Percentiles rank a stretch among this genome's conserved stretches.
phyloP scores from a whole-genome alignment of 805 yeast genomes.

The Candida fluviatilis region DNA sequence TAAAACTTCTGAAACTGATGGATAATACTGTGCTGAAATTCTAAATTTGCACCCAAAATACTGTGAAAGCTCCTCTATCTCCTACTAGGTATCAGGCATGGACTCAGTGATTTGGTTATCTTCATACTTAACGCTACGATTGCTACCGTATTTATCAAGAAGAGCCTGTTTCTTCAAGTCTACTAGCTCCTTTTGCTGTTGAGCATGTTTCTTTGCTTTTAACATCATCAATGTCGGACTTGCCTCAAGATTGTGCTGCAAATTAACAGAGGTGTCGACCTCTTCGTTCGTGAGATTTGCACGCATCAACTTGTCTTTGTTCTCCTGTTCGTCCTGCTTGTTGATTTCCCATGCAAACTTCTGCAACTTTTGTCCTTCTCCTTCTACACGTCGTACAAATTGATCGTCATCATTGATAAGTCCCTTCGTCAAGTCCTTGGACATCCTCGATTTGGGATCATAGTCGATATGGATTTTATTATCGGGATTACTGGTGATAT shows the following conservation, averaged over 20 bases:
- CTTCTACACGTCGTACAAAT: constrained; percentile 45
- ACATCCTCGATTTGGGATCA: constrained; percentile 50
- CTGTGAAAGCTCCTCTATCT: no score
- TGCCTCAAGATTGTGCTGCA: constrained; percentile 30
- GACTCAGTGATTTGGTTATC: neutral
- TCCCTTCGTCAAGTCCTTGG: constrained; percentile 23
- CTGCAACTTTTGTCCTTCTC: constrained; percentile 22
- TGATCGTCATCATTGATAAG: constrained; percentile 37
- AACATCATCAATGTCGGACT: constrained; percentile 35
- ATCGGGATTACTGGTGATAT: constrained; percentile 23
- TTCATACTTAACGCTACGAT: neutral
- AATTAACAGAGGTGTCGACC: constrained; percentile 13
- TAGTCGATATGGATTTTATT: constrained; percentile 32
- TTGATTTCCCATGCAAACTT: constrained; percentile 33
- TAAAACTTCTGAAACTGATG: no score
- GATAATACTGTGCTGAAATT: no score
- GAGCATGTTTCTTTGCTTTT: constrained; percentile 17
- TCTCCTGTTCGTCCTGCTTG: constrained; percentile 11
- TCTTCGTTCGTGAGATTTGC: neutral
- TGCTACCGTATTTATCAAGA: constrained; percentile 14
- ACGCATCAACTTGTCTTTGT: constrained; percentile 7
- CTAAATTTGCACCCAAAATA: no score
- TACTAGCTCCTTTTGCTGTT: constrained; percentile 12
- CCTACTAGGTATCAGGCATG: no score
- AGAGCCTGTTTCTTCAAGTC: constrained; percentile 12